A percentile compares a stretch with the other conserved stretches of the same genome.
These are phyloP conservation scores for Streptanthus diversifolius DNA, from an alignment of 345 rosid genomes.

Conservation along the genomic window DNA sequence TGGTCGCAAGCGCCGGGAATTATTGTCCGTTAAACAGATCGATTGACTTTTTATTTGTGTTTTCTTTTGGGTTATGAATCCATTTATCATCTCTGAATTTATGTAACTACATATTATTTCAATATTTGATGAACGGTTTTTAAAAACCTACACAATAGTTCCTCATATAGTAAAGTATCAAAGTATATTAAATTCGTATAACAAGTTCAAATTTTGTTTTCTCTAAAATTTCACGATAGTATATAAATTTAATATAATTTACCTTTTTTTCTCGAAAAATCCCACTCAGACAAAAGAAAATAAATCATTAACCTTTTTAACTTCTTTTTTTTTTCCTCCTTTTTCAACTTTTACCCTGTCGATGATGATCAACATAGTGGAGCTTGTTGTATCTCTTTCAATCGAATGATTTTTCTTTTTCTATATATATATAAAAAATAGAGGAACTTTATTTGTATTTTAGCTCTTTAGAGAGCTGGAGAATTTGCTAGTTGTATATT, in stretches of 20 bases:
- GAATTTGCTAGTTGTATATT: background rate
- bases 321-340: background rate
- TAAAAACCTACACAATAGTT: too few species aligned
- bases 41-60: too few species aligned
- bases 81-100: too few species aligned
- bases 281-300: background rate
- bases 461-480: background rate
- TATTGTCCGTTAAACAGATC: conserved; percentile 8
- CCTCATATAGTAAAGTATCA: too few species aligned
- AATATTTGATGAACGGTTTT: too few species aligned
- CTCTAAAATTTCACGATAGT: background rate
- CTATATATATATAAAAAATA: too few species aligned
- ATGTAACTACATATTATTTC: too few species aligned
- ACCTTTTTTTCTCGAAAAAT: too few species aligned
- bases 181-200: background rate
- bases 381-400: conserved; percentile 21
- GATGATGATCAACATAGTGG: conserved; percentile 18
- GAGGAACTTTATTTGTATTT: conserved; percentile 17
- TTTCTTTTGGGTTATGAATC: too few species aligned
- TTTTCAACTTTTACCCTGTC: conserved; percentile 2
- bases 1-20: background rate
- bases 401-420: background rate
- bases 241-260: too few species aligned
- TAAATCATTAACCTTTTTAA: conserved; percentile 14
- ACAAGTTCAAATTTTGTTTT: background rate